phyloP scores from a whole-genome alignment of 1,139 yeast species.

The Tardiomyces digboiensis region DNA sequence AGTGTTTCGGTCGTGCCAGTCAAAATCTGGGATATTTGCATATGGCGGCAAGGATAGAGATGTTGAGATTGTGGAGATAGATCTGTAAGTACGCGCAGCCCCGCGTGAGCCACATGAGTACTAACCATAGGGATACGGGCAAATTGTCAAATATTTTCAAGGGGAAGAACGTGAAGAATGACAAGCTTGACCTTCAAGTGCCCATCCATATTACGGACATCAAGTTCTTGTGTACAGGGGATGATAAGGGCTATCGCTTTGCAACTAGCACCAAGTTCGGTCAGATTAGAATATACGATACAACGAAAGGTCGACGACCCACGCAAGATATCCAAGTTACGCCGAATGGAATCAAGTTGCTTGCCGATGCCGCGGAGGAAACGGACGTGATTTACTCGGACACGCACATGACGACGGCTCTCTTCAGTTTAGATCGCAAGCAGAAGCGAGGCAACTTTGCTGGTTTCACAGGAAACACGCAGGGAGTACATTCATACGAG shows the following conservation, averaged over 20 bases:
- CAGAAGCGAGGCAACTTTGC: constrained; percentile 13
- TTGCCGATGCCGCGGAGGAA: constrained; percentile 7
- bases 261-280: constrained; percentile 65
- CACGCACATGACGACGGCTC: constrained; percentile 10
- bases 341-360: constrained; percentile 13
- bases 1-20: neutral
- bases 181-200: constrained; percentile 26
- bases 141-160: constrained; percentile 18
- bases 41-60: constrained; percentile 41
- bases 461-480: constrained; percentile 19
- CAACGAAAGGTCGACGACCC: constrained; percentile 22
- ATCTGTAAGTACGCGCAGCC: constrained; percentile 7
- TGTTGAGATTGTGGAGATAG: constrained; percentile 22
- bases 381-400: constrained; percentile 15
- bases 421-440: constrained; percentile 7
- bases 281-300: constrained; percentile 33
- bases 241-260: constrained; percentile 29
- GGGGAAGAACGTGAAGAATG: constrained; percentile 31
- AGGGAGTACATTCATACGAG: constrained; percentile 10
- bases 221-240: constrained; percentile 17
- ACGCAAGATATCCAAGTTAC: constrained; percentile 13
- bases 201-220: constrained; percentile 29
- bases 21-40: constrained; percentile 11
- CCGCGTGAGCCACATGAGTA: too few species aligned
- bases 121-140: constrained; percentile 2